These are phyloP conservation scores for Vanderwaltozyma yarrowii DNA, from an alignment of 805 yeast genomes.

Conservation along the genomic window DNA sequence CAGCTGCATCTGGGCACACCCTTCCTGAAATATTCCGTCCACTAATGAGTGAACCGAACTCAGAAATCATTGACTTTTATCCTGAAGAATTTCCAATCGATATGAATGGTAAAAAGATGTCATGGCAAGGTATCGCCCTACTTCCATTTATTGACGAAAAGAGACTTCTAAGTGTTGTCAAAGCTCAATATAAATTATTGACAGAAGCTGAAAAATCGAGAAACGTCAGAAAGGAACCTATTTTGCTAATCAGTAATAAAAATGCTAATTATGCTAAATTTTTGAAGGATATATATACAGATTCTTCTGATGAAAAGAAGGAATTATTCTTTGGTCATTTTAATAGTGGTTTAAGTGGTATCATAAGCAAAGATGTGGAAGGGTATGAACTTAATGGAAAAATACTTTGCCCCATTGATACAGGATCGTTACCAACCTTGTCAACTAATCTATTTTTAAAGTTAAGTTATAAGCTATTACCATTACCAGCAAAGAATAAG, in stretches of 20 bases:
- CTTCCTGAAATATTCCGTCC: conserved; percentile 74
- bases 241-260: conserved; percentile 53
- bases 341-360: conserved; percentile 51
- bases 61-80: conserved; percentile 83
- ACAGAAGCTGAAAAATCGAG: conserved; percentile 60
- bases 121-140: conserved; percentile 91
- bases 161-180: conserved; percentile 59
- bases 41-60: conserved; percentile 66
- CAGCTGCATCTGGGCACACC: conserved; percentile 85
- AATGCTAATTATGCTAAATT: conserved; percentile 38
- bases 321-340: conserved; percentile 37
- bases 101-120: conserved; percentile 90
- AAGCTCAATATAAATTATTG: conserved; percentile 49
- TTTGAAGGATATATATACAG: conserved; percentile 26
- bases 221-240: conserved; percentile 62
- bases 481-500: conserved; percentile 39
- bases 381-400: conserved; percentile 26
- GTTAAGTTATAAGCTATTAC: conserved; percentile 45
- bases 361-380: conserved; percentile 29
- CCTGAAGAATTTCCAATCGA: conserved; percentile 84
- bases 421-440: conserved; percentile 31
- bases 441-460: conserved; percentile 34
- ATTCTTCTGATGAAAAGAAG: conserved; percentile 12
- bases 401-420: conserved; percentile 28
- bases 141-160: conserved; percentile 83